Evolutionary conservation across 495 filamentous ascomycete genomes (phyloP), one percentile per base, ranked within the genome.

Genomic region (Astrothelium subdiscretum): DNA sequence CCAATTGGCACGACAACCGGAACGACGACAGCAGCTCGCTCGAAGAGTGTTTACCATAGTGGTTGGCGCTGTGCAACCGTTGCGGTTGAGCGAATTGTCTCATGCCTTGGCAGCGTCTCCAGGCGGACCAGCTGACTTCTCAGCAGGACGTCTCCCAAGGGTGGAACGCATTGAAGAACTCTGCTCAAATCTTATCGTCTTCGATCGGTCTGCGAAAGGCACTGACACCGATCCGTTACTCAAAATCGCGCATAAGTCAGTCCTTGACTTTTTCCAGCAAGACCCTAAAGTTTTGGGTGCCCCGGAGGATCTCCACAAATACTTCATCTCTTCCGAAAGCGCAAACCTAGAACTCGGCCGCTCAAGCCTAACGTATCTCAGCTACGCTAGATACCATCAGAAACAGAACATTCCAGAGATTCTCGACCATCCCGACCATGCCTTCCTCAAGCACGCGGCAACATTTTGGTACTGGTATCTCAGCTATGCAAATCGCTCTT

Each of bases 241-340:
- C 22, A 61, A 60, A 10, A 63, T 74, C 3, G 63, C 61, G 10
- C 72, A 74, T 40, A 72, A 71, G 48, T 67, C 69, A 11, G 62
- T 72, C 26, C 60, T 62, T 13, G 71, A 74, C 8, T 70, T 74
- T 59, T 64, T 74, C 32, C 18, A 57, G 3, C 67, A 70, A 61
- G 67, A 72, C 40, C 70, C 68, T n/a, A 62, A 58, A 26, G 22
- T 8, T 22, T 42, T 65, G 15, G 31, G 64, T 32, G 2, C 61
- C 52, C 62, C 58, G 32, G 35, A 64, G 26, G 62, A 66, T 31
- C 66, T 69, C 4, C 31, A 64, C 38, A 62, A 68, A 43, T 72
- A 68, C 62, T 72, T 72, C 57, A 65, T 69, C 27, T 42, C 64
- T 15, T 59, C 31, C 0, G 31, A 59, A 32, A 27, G 40, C 0